Evolutionary conservation across 306 rosid species (phyloP).

Genomic region (Malus fusca): DNA sequence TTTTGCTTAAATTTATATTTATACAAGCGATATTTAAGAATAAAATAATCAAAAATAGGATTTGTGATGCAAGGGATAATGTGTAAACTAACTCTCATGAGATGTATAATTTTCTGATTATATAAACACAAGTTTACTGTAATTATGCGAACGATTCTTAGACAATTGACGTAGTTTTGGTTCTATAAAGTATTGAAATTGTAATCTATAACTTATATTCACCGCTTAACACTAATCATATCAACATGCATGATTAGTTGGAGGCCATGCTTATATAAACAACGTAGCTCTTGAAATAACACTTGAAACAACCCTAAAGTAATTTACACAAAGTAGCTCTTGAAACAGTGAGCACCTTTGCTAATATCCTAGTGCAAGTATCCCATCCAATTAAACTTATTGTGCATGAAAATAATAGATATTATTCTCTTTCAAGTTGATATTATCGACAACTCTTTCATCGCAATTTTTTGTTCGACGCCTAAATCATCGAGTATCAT

Average conservation of each 20-base stretch:
- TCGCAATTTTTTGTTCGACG: too few species aligned
- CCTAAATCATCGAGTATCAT: background rate
- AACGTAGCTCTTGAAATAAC: too few species aligned
- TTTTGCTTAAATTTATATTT: background rate
- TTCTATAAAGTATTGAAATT: too few species aligned
- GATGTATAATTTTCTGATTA: accelerated
- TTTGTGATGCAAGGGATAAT: too few species aligned
- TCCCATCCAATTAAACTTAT: background rate
- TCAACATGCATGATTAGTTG: too few species aligned
- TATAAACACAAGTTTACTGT: too few species aligned
- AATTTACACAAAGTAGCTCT: background rate
- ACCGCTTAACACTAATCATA: background rate
- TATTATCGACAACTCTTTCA: background rate
- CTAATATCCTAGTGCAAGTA: background rate
- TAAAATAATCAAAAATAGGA: too few species aligned
- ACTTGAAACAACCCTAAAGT: background rate
- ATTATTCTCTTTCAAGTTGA: background rate
- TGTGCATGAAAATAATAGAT: background rate
- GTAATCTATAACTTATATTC: background rate
- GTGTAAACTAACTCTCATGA: too few species aligned
- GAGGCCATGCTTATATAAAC: background rate
- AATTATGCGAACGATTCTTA: too few species aligned
- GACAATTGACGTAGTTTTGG: too few species aligned
- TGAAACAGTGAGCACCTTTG: background rate
- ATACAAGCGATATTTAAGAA: background rate